Conservation (phyloP, 2,329 filamentous ascomycete species). For the Arthroderma sp. region DNA sequence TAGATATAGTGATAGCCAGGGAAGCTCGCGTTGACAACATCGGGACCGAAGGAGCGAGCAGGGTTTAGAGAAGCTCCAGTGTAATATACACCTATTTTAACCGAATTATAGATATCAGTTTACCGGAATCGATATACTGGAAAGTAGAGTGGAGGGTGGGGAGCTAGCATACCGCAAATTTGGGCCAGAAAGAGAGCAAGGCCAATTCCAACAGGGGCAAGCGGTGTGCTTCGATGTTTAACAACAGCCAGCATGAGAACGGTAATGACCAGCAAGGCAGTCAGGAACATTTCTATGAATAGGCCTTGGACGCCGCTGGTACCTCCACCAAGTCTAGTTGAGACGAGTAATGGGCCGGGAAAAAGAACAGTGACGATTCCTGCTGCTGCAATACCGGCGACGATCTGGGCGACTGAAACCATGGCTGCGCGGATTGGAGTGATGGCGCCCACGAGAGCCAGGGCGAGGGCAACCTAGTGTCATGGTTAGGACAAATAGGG, state of each 20-base stretch:
- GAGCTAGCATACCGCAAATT: conserved; percentile 26
- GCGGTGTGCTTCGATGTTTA: conserved; percentile 58
- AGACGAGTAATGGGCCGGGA: conserved; percentile 43
- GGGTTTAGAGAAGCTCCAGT: conserved; percentile 38
- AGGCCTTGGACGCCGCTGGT: conserved; percentile 44
- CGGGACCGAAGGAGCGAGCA: conserved; percentile 35
- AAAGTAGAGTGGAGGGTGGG: not conserved
- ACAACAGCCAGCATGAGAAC: conserved; percentile 59
- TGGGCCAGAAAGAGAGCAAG: conserved; percentile 53
- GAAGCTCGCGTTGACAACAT: conserved; percentile 33
- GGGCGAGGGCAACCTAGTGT: conserved; percentile 41
- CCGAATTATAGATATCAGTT: not conserved
- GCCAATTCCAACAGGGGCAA: conserved; percentile 61
- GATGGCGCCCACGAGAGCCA: conserved; percentile 46
- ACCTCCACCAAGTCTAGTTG: conserved; percentile 42
- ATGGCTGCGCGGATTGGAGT: conserved; percentile 38
- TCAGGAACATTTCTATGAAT: conserved; percentile 56
- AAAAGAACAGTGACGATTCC: conserved; percentile 45
- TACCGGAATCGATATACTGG: not conserved
- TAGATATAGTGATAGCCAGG: conserved; percentile 39
- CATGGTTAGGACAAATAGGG: not conserved
- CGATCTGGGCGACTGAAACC: conserved; percentile 44
- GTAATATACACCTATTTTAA: conserved; percentile 29
- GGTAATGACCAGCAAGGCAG: conserved; percentile 48
- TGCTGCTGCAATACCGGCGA: conserved; percentile 46